Base-by-base conservation (phyloP, 1,284 basidiomycete species). In the Trichosporon asahii region DNA sequence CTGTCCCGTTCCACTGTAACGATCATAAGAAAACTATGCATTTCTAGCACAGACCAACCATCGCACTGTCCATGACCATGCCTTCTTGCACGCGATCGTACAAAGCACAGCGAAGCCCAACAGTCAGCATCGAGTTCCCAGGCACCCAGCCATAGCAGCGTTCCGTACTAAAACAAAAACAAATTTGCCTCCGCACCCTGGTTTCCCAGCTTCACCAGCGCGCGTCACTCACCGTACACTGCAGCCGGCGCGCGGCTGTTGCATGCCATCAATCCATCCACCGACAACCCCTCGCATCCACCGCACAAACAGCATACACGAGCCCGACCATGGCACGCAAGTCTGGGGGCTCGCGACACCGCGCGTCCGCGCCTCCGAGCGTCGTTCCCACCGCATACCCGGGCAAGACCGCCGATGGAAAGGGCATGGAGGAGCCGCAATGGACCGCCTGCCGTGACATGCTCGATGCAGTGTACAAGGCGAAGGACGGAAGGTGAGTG, bases 401-500 rank as follows among this genome's bases (percentile, higher is more conserved):
- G 5, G 77, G 77, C 18, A 73, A 78, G 65, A 65, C 71, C n/a
- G 72, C 74, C 25, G 76, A 72, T 21, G 49, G 40, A 21, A 27
- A 33, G 29, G 79, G 78, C 2, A 72, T 81, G 70, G 72, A 74
- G 27, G 72, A 77, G 46, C 37, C 72, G 11, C 75, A 77, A 35
- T 82, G 81, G 81, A 68, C 69, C 9, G 78, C 76, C 31, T 82
- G 81, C 67, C 72, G 76, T 46, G 77, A 78, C 31, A 78, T 84
- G 18, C 72, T 83, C 31, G 75, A 79, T 35, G 72, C 64, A 0
- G 79, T 84, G 15, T 80, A 80, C 72, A 75, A 75, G 27, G 76
- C 81, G 5, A 80, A 76, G 67, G 78, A 79, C 31, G 77, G 75
- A 35, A 73, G 68, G 82, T 82, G 73, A 73, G 81, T 76, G 37